phyloP scores from a whole-genome alignment of 2,329 filamentous ascomycete species.

The Penicillium sp. region DNA sequence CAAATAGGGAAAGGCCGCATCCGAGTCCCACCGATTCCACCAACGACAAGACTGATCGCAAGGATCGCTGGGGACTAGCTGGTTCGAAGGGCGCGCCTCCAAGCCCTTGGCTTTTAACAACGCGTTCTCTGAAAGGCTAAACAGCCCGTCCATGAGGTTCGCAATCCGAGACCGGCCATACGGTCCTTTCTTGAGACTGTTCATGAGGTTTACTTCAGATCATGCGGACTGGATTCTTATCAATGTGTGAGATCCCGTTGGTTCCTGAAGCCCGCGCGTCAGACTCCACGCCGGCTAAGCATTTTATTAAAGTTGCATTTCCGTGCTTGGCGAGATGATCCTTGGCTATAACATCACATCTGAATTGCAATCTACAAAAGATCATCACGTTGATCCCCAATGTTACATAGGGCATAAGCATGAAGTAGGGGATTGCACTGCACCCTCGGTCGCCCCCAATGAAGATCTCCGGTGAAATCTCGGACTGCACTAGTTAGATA shows the following conservation, averaged over 20 bases:
- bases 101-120: constrained; percentile 12
- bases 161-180: constrained; percentile 3
- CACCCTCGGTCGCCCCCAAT: no score
- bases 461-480: not conserved
- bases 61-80: constrained; percentile 1
- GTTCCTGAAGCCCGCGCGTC: not conserved
- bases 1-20: not conserved
- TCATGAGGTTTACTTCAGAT: no score
- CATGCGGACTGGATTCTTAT: not conserved
- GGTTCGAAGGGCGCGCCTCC: constrained; percentile 9
- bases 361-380: not conserved
- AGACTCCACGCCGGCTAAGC: constrained; percentile 5
- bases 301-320: constrained; percentile 13
- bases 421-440: no score
- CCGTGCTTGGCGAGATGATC: constrained; percentile 7
- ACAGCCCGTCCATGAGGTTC: constrained; percentile 4
- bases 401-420: not conserved
- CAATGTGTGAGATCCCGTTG: not conserved
- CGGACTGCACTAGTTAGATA: not conserved
- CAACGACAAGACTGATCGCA: constrained; percentile 2
- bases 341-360: not conserved
- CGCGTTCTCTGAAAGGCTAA: not conserved
- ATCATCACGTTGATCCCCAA: not conserved
- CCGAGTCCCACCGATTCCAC: not conserved
- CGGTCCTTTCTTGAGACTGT: not conserved